Evolutionary conservation across 2,329 filamentous ascomycete genomes (phyloP).

Genomic region (Penicillium sclerotigenum): DNA sequence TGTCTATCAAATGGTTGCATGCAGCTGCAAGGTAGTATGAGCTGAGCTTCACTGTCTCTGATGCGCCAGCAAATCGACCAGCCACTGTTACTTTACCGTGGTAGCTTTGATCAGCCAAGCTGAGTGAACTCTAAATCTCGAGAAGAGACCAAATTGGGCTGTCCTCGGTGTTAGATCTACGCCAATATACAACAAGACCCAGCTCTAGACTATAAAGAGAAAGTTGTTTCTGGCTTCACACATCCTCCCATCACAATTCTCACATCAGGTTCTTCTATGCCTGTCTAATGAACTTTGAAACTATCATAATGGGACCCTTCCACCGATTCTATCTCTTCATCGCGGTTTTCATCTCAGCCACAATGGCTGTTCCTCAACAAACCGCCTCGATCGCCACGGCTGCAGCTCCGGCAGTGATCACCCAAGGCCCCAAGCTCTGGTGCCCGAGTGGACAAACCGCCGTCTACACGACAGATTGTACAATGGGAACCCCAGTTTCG

Average conservation of each 20-base stretch:
- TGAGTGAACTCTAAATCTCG: not conserved
- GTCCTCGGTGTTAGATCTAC: not conserved
- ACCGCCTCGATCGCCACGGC: not conserved
- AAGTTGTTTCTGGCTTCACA: too few relatives aligned
- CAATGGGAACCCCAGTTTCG: slow-evolving; percentile 22
- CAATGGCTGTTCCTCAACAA: slow-evolving; percentile 12
- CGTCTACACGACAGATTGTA: slow-evolving; percentile 28
- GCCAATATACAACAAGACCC: not conserved
- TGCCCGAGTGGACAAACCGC: slow-evolving; percentile 21
- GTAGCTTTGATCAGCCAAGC: not conserved
- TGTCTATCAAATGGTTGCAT: slow-evolving; percentile 6
- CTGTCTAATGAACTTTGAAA: not conserved
- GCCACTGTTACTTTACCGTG: not conserved
- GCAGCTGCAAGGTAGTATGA: slow-evolving; percentile 1
- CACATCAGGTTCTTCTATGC: not conserved
- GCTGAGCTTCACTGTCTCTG: not conserved
- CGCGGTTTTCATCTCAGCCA: not conserved
- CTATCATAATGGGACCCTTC: not conserved
- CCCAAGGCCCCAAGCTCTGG: slow-evolving; percentile 10
- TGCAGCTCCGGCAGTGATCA: slow-evolving; percentile 12
- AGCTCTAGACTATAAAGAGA: not conserved
- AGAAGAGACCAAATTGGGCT: not conserved
- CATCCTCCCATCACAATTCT: not conserved
- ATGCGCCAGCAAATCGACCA: not conserved
- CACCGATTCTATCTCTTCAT: not conserved